phyloP scores from a whole-genome alignment of 2,329 filamentous ascomycete genomes.

The Scytalidium lignicola region DNA sequence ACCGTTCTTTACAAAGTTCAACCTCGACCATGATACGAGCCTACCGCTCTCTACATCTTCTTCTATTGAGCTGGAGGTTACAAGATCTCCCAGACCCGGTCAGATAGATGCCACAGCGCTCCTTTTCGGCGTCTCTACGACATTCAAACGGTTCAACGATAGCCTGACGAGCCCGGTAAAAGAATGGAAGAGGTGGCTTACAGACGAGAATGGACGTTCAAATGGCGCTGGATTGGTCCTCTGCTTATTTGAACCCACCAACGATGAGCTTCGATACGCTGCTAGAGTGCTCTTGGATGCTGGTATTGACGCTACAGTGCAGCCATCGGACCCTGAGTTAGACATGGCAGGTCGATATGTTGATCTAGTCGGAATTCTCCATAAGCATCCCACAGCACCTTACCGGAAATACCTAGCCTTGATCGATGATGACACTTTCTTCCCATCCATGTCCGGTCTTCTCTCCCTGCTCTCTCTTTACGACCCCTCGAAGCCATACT shows the following conservation, averaged over 20 bases:
- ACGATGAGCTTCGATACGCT: constrained; percentile 45
- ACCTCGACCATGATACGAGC: not conserved
- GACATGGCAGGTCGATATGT: constrained; percentile 57
- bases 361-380: constrained; percentile 48
- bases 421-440: constrained; percentile 30
- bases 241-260: constrained; percentile 46
- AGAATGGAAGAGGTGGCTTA: constrained; percentile 57
- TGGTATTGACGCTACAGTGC: constrained; percentile 53
- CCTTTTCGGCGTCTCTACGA: constrained; percentile 56
- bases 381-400: constrained; percentile 37
- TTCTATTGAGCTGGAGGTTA: constrained; percentile 43
- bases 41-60: not conserved
- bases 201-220: constrained; percentile 48
- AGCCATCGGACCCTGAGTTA: constrained; percentile 45
- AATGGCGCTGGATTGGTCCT: constrained; percentile 54
- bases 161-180: constrained; percentile 46
- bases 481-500: constrained; percentile 21
- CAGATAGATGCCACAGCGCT: constrained; percentile 51
- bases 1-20: constrained; percentile 3
- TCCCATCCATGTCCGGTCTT: constrained; percentile 20
- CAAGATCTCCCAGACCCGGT: constrained; percentile 43
- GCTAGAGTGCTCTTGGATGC: constrained; percentile 38
- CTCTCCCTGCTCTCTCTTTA: constrained; percentile 28
- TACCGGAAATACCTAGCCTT: constrained; percentile 24
- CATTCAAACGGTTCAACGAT: constrained; percentile 50